phyloP scores from a whole-genome alignment of 768 basidiomycete species.

The Lyophyllum decastes region DNA sequence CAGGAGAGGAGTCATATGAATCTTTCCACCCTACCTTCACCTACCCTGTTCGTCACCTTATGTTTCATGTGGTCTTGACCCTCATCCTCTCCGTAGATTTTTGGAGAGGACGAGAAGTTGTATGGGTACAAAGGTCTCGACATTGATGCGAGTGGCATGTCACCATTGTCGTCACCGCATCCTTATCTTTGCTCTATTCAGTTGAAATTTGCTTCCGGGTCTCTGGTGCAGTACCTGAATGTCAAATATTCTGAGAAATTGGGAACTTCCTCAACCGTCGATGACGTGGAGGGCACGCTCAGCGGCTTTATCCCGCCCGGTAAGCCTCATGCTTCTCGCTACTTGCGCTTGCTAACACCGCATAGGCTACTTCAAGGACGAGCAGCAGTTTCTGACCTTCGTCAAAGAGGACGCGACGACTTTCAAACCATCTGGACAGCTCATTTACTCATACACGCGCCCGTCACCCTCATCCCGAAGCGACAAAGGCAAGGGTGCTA shows the following conservation, averaged over 20 bases:
- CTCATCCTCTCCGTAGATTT: constrained; percentile 58
- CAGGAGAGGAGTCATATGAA: constrained; percentile 58
- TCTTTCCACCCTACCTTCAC: constrained; percentile 89
- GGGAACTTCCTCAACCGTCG: constrained; percentile 65
- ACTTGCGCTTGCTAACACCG: constrained; percentile 1
- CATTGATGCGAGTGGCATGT: constrained; percentile 65
- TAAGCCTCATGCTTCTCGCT: constrained; percentile 24
- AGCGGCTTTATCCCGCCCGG: constrained; percentile 78
- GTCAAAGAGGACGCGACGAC: constrained; percentile 77
- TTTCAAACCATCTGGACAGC: constrained; percentile 78
- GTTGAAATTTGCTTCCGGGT: constrained; percentile 88
- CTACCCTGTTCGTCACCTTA: constrained; percentile 71
- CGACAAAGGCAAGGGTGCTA: constrained; percentile 57
- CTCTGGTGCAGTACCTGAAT: constrained; percentile 73
- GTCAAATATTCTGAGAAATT: constrained; percentile 71
- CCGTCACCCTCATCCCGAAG: constrained; percentile 39
- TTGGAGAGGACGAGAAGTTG: constrained; percentile 94
- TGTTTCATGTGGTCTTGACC: neutral
- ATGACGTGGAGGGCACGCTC: constrained; percentile 83
- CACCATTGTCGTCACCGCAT: neutral
- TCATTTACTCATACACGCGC: constrained; percentile 79
- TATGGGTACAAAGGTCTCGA: constrained; percentile 88
- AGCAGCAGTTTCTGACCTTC: constrained; percentile 61
- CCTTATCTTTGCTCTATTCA: constrained; percentile 28
- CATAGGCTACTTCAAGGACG: constrained; percentile 72